Conservation (phyloP, 2,329 filamentous ascomycete genomes). For the Diaporthe sp. region DNA sequence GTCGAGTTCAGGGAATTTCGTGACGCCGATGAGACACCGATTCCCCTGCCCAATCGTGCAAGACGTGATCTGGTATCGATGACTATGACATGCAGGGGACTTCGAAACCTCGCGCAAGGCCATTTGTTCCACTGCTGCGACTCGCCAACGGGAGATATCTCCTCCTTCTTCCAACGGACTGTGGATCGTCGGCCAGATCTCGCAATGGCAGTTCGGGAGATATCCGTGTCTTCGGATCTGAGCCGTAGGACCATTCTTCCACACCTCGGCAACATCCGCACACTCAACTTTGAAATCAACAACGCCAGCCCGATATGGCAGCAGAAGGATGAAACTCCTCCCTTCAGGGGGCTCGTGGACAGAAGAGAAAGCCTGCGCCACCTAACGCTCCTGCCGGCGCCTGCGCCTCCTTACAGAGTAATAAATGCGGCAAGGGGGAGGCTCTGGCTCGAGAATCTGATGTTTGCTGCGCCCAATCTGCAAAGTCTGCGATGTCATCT, state of each 20-base stretch:
- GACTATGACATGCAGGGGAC: not conserved
- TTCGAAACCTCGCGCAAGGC: not conserved
- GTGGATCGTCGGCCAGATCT: not conserved
- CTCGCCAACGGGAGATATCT: not conserved
- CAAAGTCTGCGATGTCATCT: not conserved
- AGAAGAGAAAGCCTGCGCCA: not conserved
- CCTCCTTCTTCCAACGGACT: not conserved
- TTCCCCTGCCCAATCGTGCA: not conserved
- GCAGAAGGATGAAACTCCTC: too few species aligned
- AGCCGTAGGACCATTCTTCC: fast-evolving
- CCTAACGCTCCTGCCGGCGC: not conserved
- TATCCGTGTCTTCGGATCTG: not conserved
- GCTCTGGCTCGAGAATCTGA: not conserved
- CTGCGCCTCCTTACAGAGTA: fast-evolving
- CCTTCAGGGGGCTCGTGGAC: too few species aligned
- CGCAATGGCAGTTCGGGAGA: not conserved
- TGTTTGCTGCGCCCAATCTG: not conserved
- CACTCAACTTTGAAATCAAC: not conserved
- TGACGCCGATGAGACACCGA: too few species aligned
- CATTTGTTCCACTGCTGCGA: not conserved
- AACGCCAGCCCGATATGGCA: too few species aligned
- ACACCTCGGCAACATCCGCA: not conserved
- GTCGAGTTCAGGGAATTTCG: fast-evolving
- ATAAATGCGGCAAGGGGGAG: not conserved
- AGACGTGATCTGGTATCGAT: not conserved